Percentiles rank a stretch among this genome's conserved stretches.
Evolutionary conservation across 177 flowering plant species (phyloP).

Genomic region (Vitis hybrid): DNA sequence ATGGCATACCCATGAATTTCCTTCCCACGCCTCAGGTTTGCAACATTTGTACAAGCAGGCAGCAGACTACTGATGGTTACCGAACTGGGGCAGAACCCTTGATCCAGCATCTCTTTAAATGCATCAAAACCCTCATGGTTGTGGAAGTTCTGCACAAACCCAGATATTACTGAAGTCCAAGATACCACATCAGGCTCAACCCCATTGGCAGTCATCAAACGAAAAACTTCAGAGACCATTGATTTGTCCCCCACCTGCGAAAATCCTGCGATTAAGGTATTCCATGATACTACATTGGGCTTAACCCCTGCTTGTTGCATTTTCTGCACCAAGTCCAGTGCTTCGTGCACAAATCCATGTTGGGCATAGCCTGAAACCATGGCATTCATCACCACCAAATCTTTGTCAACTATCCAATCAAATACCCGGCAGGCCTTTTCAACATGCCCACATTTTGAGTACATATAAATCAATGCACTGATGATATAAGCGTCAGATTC

Average conservation of each 20-base stretch:
- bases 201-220: conserved; percentile 43
- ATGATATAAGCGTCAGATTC: conserved; percentile 48
- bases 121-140: conserved; percentile 49
- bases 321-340: conserved; percentile 49
- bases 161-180: conserved; percentile 84
- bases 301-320: conserved; percentile 32
- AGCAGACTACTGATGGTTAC: conserved; percentile 67
- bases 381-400: conserved; percentile 71
- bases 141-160: conserved; percentile 62
- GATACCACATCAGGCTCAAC: conserved; percentile 79
- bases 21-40: conserved; percentile 55
- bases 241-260: conserved; percentile 50
- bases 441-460: conserved; percentile 57
- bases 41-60: conserved; percentile 69
- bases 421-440: conserved; percentile 53
- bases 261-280: conserved; percentile 70
- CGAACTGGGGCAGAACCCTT: conserved; percentile 50
- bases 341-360: conserved; percentile 43
- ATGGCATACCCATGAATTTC: conserved; percentile 79
- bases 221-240: conserved; percentile 48
- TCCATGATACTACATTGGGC: conserved; percentile 79
- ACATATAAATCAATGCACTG: conserved; percentile 74
- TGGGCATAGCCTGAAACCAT: conserved; percentile 70
- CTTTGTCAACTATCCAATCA: conserved; percentile 53
- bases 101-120: conserved; percentile 52